Evolutionary conservation across 2,329 filamentous ascomycete genomes (phyloP), one percentile per base, ranked within the genome.

Genomic region (Colletotrichum sp.): DNA sequence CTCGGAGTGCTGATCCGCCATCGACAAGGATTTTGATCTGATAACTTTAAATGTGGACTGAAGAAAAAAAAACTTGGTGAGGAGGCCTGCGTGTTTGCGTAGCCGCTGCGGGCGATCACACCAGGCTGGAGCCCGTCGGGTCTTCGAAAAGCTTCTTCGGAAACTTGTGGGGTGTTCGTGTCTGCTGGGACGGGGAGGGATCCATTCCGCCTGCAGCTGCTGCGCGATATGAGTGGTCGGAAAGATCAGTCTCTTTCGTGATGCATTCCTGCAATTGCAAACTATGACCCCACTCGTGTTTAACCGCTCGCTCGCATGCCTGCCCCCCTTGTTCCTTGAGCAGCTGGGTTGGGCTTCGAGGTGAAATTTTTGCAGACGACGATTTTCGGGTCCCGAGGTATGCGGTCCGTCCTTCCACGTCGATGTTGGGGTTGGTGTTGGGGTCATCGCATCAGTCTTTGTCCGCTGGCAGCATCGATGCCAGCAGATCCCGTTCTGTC

Each of bases 11-110:
- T n/a, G 70, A 66, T 73, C 58, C 70, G 60, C 60, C 60, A 26
- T 16, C 66, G 70, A 48, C 70, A 76, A 65, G 73, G 73, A 61
- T 73, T 65, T 73, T 65, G 38, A 76, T 76, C 73, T 76, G 73
- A 76, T 76, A 76, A 72, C 58, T 58, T 58, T 56, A 43, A 58
- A 43, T 52, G 62, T 58, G 70, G 36, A 38, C n/a, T 73, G 62
- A 68, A 73, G 62, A 75, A 72, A 73, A 56, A 38, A 61, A 61
- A 61, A 16, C 18, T 36, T 34, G 28, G 72, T 28, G 52, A 66
- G 30, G 52, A 24, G 55, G 58, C 24, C 32, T 58, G 52, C 28
- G 43, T 16, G 24, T 52, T 64, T 64, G 66, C 66, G 71, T 65
- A 66, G 68, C 61, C 28, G 38, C 62, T 66, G 70, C 32, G 71